Evolutionary conservation across 345 rosid genomes (phyloP).

Genomic region (Eucalyptus sp.): DNA sequence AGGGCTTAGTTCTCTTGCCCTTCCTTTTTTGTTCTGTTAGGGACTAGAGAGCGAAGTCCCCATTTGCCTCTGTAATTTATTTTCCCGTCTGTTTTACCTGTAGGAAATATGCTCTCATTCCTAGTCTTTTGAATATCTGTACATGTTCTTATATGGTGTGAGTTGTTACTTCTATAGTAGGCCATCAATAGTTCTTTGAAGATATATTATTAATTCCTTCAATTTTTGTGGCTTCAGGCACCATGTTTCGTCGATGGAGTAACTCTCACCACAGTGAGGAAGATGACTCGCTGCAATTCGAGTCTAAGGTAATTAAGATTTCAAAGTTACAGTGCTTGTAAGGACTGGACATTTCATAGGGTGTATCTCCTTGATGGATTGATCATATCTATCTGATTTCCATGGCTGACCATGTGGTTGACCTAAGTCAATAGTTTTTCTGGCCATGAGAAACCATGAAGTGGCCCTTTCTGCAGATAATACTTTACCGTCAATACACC

Average conservation of each 20-base stretch:
- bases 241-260: conserved; percentile 61
- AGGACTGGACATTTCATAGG: neutral
- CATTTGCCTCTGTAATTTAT: neutral
- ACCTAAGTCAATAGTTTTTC: neutral
- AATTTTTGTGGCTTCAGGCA: neutral
- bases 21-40: neutral
- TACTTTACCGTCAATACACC: neutral
- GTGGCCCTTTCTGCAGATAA: neutral
- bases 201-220: neutral
- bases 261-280: conserved; percentile 35
- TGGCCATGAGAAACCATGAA: neutral
- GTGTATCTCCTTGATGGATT: neutral
- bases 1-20: neutral
- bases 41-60: neutral
- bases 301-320: conserved; percentile 42
- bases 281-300: conserved; percentile 25
- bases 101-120: neutral
- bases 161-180: neutral
- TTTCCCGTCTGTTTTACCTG: neutral
- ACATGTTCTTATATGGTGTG: neutral
- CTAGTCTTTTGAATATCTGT: neutral
- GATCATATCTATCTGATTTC: neutral
- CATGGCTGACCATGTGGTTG: neutral
- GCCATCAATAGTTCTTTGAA: neutral
- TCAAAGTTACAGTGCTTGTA: neutral